Evolutionary conservation across 1,139 yeast genomes (phyloP).

Genomic region (Taphrina betulina): DNA sequence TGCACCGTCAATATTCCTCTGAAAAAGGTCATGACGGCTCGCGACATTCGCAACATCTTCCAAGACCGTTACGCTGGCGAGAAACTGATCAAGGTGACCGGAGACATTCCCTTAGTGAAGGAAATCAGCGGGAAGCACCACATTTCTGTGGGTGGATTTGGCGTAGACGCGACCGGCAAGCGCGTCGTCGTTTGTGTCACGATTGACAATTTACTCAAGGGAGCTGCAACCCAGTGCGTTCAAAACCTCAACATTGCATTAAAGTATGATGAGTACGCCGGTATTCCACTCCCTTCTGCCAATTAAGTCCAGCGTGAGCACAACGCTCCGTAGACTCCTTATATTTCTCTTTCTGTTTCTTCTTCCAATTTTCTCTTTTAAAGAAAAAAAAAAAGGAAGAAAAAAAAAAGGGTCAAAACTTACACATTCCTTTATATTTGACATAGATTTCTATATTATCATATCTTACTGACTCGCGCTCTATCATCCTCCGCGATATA

Average conservation of each 20-base stretch:
- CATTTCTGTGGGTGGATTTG: constrained; percentile 91
- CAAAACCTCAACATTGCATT: constrained; percentile 89
- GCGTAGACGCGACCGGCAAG: constrained; percentile 81
- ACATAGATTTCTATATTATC: too few species aligned
- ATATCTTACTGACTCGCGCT: too few species aligned
- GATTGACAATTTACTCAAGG: constrained; percentile 91
- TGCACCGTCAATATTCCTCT: constrained; percentile 90
- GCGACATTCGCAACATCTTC: constrained; percentile 80
- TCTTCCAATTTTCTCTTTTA: too few species aligned
- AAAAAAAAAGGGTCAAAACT: too few species aligned
- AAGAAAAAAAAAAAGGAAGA: too few species aligned
- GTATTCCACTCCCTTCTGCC: constrained; percentile 59
- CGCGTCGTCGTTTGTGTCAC: constrained; percentile 93
- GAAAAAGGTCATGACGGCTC: constrained; percentile 66
- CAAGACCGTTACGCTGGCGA: constrained; percentile 89
- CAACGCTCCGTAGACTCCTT: too few species aligned
- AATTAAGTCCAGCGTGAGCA: not conserved
- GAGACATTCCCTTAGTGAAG: constrained; percentile 88
- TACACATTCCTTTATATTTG: too few species aligned
- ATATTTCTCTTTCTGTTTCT: too few species aligned
- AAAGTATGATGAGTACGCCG: constrained; percentile 91
- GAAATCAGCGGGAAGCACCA: constrained; percentile 94
- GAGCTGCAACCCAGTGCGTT: constrained; percentile 95
- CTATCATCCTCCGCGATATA: too few species aligned
- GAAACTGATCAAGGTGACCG: constrained; percentile 74